A percentile compares a stretch with the other conserved stretches of the same genome.
These are phyloP conservation scores for Plasmopara muralis DNA, from an alignment of 352 stramenopile genomes.

Conservation along the genomic window DNA sequence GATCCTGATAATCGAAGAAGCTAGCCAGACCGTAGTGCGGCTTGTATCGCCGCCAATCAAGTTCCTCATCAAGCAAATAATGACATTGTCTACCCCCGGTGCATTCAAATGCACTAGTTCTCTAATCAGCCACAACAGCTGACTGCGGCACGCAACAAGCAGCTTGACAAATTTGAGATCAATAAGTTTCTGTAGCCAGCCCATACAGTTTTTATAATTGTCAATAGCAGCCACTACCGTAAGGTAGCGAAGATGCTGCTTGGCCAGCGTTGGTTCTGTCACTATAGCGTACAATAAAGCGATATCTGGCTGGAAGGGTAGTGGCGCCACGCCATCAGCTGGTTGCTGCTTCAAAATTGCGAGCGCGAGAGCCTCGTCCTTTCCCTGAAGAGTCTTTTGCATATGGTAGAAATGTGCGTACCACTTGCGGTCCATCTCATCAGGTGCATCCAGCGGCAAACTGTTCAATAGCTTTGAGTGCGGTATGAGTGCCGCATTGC, in stretches of 20 bases:
- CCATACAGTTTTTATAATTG: conserved; percentile 74
- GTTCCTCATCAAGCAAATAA: conserved; percentile 72
- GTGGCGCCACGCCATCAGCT: conserved; percentile 20
- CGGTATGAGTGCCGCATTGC: conserved; percentile 27
- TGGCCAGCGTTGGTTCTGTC: conserved; percentile 59
- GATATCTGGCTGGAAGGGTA: conserved; percentile 74
- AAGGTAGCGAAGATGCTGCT: conserved; percentile 73
- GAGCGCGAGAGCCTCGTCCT: conserved; percentile 49
- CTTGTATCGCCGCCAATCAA: conserved; percentile 56
- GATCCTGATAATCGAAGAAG: conserved; percentile 70
- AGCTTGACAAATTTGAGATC: conserved; percentile 80
- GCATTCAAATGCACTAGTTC: conserved; percentile 74
- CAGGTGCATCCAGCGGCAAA: conserved; percentile 56
- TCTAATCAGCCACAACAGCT: conserved; percentile 73
- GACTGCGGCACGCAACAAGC: conserved; percentile 60
- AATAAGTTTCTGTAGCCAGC: conserved; percentile 74
- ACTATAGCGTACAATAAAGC: conserved; percentile 72
- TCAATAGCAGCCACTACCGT: conserved; percentile 44
- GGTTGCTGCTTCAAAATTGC: conserved; percentile 57
- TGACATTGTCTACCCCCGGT: conserved; percentile 62
- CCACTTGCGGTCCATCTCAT: conserved; percentile 83
- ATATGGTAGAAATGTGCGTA: conserved; percentile 82
- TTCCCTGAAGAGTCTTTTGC: conserved; percentile 73
- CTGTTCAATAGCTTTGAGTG: conserved; percentile 72
- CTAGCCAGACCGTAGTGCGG: conserved; percentile 69